Evolutionary conservation across 2,329 filamentous ascomycete species (phyloP).

Genomic region (Periconia digitata): DNA sequence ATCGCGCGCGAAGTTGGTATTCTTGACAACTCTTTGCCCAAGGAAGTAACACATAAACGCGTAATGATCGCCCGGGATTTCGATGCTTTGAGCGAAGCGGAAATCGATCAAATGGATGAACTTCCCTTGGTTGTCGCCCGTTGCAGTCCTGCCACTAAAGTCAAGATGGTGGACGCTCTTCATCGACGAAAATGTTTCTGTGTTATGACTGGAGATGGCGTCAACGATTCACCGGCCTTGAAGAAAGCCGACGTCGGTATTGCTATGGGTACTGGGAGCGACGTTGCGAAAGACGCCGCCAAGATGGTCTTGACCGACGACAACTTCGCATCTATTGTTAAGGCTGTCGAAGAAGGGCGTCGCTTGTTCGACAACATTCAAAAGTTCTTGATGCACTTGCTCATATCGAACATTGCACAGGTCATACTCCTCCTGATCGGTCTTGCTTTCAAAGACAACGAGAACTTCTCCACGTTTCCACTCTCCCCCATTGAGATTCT

Average conservation of each 20-base stretch:
- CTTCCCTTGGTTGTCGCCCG: conserved; percentile 50
- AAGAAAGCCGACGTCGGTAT: conserved; percentile 46
- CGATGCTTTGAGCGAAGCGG: conserved; percentile 46
- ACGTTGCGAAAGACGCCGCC: conserved; percentile 45
- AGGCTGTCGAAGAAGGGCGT: conserved; percentile 45
- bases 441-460: conserved; percentile 49
- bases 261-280: conserved; percentile 46
- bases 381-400: conserved; percentile 52
- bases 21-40: conserved; percentile 24
- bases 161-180: conserved; percentile 50
- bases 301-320: conserved; percentile 47
- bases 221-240: conserved; percentile 46
- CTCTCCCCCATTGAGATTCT: conserved; percentile 52
- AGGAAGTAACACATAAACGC: conserved; percentile 19
- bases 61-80: conserved; percentile 50
- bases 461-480: conserved; percentile 48
- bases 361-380: conserved; percentile 47
- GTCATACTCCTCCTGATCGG: conserved; percentile 51
- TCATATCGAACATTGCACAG: conserved; percentile 53
- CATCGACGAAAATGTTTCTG: conserved; percentile 42
- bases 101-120: conserved; percentile 45
- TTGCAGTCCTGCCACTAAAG: conserved; percentile 51
- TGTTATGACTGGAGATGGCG: conserved; percentile 48
- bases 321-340: conserved; percentile 46
- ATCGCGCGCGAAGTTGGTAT: conserved; percentile 53